Conservation (phyloP, 2,329 filamentous ascomycete genomes). For the Aspergillus awamori region DNA sequence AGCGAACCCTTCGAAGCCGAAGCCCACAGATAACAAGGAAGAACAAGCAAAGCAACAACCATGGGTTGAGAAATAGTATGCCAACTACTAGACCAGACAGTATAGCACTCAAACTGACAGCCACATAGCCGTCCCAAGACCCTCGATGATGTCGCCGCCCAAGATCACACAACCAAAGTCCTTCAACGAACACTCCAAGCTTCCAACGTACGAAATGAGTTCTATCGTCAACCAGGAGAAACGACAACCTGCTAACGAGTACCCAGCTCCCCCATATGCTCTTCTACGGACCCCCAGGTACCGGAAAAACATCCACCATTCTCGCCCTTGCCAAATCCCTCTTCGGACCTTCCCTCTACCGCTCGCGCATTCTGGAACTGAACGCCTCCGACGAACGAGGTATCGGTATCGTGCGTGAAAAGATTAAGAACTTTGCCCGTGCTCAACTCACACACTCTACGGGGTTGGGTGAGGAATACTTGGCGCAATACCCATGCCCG, state of each 20-base stretch:
- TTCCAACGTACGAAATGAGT: slow-evolving; percentile 67
- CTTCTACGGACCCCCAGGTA: slow-evolving; percentile 96
- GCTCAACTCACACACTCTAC: slow-evolving; percentile 88
- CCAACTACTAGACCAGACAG: neutral
- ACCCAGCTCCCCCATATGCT: slow-evolving; percentile 91
- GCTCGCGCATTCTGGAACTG: slow-evolving; percentile 92
- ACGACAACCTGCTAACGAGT: slow-evolving; percentile 4
- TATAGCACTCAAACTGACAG: neutral
- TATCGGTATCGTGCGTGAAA: slow-evolving; percentile 94
- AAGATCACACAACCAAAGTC: slow-evolving; percentile 94
- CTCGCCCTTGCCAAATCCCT: slow-evolving; percentile 96
- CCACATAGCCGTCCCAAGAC: slow-evolving; percentile 79
- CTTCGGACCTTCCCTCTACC: slow-evolving; percentile 92
- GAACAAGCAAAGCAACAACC: slow-evolving; percentile 73
- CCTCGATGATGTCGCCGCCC: slow-evolving; percentile 90
- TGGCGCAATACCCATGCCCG: slow-evolving; percentile 80
- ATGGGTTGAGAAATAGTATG: slow-evolving; percentile 98
- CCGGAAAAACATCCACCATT: slow-evolving; percentile 96
- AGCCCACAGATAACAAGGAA: slow-evolving; percentile 63
- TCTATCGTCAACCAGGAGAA: neutral
- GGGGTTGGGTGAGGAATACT: slow-evolving; percentile 63
- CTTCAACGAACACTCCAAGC: slow-evolving; percentile 91
- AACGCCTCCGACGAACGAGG: slow-evolving; percentile 99
- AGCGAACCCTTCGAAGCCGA: slow-evolving; percentile 69
- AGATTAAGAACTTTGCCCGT: slow-evolving; percentile 96